Conservation (phyloP, 768 basidiomycete species). For the Roridomyces roridus region DNA sequence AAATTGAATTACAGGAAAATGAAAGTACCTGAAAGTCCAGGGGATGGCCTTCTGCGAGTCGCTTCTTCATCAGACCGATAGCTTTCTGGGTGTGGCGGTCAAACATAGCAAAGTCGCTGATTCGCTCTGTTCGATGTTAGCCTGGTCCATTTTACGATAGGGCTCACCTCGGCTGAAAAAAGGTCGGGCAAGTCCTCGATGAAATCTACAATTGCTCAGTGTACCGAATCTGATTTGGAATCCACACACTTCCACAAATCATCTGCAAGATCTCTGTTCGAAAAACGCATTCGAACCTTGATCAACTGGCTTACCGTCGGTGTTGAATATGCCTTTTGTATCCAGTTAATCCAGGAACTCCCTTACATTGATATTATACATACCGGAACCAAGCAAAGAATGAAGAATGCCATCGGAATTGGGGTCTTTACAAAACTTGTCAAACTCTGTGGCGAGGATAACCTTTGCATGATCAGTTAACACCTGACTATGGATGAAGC, state of each 20-base stretch:
- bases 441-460: slow-evolving; percentile 14
- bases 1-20: too few species aligned
- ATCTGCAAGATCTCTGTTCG: background rate
- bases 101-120: slow-evolving; percentile 19
- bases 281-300: background rate
- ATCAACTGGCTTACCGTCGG: slow-evolving; percentile 3
- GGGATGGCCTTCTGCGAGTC: slow-evolving; percentile 3
- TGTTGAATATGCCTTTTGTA: slow-evolving; percentile 13
- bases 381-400: slow-evolving; percentile 17
- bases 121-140: background rate
- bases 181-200: slow-evolving; percentile 9
- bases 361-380: background rate
- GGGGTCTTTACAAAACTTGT: slow-evolving; percentile 13
- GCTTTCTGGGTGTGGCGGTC: slow-evolving; percentile 5
- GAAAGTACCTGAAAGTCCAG: slow-evolving; percentile 7
- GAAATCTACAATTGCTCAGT: slow-evolving; percentile 2
- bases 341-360: background rate
- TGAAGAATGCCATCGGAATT: background rate
- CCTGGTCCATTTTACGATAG: background rate
- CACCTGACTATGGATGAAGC: too few species aligned
- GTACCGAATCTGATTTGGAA: background rate
- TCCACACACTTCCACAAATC: slow-evolving; percentile 11
- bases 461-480: background rate
- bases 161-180: slow-evolving; percentile 11
- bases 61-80: background rate